A percentile compares a stretch with the other conserved stretches of the same genome.
Conservation (phyloP, 2,329 filamentous ascomycete genomes). For the Aureobasidium sp. region DNA sequence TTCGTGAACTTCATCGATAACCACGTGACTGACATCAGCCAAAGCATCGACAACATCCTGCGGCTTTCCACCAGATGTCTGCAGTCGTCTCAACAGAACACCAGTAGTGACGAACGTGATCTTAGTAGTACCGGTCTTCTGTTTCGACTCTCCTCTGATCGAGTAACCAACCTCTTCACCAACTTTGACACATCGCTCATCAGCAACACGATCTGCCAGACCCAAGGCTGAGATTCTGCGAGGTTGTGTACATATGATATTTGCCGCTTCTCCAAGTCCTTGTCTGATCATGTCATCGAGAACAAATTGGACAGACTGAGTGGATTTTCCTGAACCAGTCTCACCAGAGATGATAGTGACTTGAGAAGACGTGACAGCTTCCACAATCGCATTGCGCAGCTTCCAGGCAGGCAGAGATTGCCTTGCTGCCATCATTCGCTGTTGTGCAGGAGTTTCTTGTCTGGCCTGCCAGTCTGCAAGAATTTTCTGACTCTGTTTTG, state of each 20-base stretch:
- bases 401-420: conserved; percentile 80
- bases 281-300: conserved; percentile 79
- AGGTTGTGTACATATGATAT: conserved; percentile 93
- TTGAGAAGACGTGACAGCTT: conserved; percentile 65
- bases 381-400: conserved; percentile 66
- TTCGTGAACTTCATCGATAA: conserved; percentile 96
- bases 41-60: conserved; percentile 75
- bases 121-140: conserved; percentile 61
- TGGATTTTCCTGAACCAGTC: conserved; percentile 94
- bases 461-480: conserved; percentile 58
- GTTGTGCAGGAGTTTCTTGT: conserved; percentile 56
- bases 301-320: conserved; percentile 92
- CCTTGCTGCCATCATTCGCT: conserved; percentile 66
- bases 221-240: conserved; percentile 89
- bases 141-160: conserved; percentile 82
- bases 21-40: conserved; percentile 84
- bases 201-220: conserved; percentile 86
- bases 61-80: conserved; percentile 72
- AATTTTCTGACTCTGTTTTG: conserved; percentile 48
- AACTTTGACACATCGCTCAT: conserved; percentile 73
- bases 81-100: conserved; percentile 81
- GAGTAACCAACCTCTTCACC: conserved; percentile 86
- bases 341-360: conserved; percentile 97
- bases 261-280: conserved; percentile 66
- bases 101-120: conserved; percentile 96